These are phyloP conservation scores for Xerocomellus chrysenteron DNA, from an alignment of 768 basidiomycete genomes.

Conservation along the genomic window DNA sequence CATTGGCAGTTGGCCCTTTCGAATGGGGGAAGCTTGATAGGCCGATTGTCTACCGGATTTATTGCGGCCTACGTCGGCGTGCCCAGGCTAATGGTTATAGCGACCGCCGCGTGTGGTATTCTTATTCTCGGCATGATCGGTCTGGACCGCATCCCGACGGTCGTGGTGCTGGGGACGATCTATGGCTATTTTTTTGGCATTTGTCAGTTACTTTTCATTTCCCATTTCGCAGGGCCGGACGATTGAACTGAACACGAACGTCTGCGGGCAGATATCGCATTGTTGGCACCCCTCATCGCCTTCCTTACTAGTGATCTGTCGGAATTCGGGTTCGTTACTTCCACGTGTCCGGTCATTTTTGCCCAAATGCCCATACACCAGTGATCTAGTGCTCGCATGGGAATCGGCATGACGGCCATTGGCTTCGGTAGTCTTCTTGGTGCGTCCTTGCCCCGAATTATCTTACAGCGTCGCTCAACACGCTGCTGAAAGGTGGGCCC, in stretches of 20 bases:
- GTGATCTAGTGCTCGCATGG: conserved; percentile 27
- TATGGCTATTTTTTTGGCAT: conserved; percentile 51
- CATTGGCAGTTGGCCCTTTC: conserved; percentile 45
- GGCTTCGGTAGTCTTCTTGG: conserved; percentile 22
- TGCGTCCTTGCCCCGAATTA: conserved; percentile 8
- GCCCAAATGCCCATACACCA: background rate
- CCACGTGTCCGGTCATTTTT: background rate
- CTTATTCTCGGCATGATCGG: conserved; percentile 47
- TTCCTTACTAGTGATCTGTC: conserved; percentile 44
- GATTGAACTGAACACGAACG: background rate
- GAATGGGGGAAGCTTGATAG: conserved; percentile 51
- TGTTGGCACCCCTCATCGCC: conserved; percentile 43
- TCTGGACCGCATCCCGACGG: conserved; percentile 33
- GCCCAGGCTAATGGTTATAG: conserved; percentile 40
- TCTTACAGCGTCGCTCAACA: background rate
- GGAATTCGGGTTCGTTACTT: conserved; percentile 48
- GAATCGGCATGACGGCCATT: conserved; percentile 9
- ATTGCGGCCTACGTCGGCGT: conserved; percentile 45
- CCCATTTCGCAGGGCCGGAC: background rate
- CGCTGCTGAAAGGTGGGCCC: conserved; percentile 42
- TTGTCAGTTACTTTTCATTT: conserved; percentile 25
- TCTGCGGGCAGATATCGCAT: conserved; percentile 33
- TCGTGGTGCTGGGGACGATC: conserved; percentile 39
- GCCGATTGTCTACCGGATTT: conserved; percentile 48
- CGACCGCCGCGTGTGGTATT: conserved; percentile 31